Conservation (phyloP, 805 yeast genomes). For the Candida chilensis region DNA sequence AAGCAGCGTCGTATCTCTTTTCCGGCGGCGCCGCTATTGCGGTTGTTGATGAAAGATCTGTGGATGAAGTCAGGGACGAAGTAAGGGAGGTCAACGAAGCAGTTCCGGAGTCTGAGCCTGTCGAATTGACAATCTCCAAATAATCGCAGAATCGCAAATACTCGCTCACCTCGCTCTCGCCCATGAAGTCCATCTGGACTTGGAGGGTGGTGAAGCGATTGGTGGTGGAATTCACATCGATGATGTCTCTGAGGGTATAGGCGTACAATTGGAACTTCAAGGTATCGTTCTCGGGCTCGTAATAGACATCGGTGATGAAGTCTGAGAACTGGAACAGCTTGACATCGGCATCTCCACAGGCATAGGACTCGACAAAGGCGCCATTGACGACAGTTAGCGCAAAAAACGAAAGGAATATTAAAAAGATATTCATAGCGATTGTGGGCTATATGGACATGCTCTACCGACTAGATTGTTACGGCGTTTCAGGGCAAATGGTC, state of each 20-base stretch:
- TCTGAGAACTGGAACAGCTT: conserved; percentile 7
- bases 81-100: neutral
- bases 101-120: conserved; percentile 1
- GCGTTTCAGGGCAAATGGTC: too few relatives aligned
- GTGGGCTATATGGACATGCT: too few relatives aligned
- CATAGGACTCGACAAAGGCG: too few relatives aligned
- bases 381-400: too few relatives aligned
- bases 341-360: too few relatives aligned
- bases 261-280: conserved; percentile 4
- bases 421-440: too few relatives aligned
- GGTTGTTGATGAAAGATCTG: conserved; percentile 1
- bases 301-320: conserved; percentile 9
- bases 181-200: conserved; percentile 32
- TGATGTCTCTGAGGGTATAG: conserved; percentile 13
- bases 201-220: conserved; percentile 41
- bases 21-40: neutral
- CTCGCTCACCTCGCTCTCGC: conserved; percentile 26
- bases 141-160: conserved; percentile 32
- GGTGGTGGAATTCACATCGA: conserved; percentile 34
- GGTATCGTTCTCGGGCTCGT: conserved; percentile 4
- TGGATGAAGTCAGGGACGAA: neutral
- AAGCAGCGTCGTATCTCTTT: too few relatives aligned
- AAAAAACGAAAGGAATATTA: too few relatives aligned
- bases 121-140: conserved; percentile 3
- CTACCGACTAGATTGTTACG: too few relatives aligned